Conservation (phyloP, 2,329 filamentous ascomycete genomes). For the Paraphaeosphaeria sporulosa region DNA sequence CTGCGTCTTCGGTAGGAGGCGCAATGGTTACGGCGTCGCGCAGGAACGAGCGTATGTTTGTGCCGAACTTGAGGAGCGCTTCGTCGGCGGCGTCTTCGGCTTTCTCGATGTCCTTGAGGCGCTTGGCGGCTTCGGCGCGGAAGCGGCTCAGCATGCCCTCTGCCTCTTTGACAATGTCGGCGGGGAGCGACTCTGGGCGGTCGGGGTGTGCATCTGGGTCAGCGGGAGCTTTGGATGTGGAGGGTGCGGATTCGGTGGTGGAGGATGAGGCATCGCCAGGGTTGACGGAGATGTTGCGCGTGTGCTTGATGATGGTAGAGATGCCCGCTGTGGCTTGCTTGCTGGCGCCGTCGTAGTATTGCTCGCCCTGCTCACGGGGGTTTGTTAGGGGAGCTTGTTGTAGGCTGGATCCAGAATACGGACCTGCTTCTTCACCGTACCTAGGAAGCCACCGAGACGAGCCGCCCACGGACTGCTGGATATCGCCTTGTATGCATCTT, state of each 20-base stretch:
- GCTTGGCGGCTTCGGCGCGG: slow-evolving; percentile 77
- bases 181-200: slow-evolving; percentile 55
- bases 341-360: slow-evolving; percentile 81
- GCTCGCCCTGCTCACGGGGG: slow-evolving; percentile 69
- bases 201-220: slow-evolving; percentile 45
- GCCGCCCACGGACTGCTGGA: slow-evolving; percentile 91
- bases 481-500: slow-evolving; percentile 94
- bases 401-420: slow-evolving; percentile 26
- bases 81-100: slow-evolving; percentile 97
- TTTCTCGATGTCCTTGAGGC: slow-evolving; percentile 85
- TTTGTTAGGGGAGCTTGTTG: slow-evolving; percentile 14
- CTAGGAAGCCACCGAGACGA: slow-evolving; percentile 85
- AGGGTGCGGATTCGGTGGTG: slow-evolving; percentile 18
- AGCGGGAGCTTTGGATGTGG: slow-evolving; percentile 22
- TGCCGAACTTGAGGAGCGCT: slow-evolving; percentile 88
- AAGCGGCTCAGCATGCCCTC: slow-evolving; percentile 78
- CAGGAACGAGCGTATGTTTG: slow-evolving; percentile 87
- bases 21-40: slow-evolving; percentile 89
- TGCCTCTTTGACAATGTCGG: slow-evolving; percentile 62
- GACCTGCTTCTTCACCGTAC: slow-evolving; percentile 92
- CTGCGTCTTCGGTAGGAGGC: slow-evolving; percentile 65
- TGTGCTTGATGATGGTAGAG: slow-evolving; percentile 75
- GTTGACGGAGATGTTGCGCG: slow-evolving; percentile 72
- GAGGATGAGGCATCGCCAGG: slow-evolving; percentile 29
- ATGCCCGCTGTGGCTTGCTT: slow-evolving; percentile 88